Base-by-base conservation (phyloP, 2,329 filamentous ascomycete species). In the Alternaria dauci region DNA sequence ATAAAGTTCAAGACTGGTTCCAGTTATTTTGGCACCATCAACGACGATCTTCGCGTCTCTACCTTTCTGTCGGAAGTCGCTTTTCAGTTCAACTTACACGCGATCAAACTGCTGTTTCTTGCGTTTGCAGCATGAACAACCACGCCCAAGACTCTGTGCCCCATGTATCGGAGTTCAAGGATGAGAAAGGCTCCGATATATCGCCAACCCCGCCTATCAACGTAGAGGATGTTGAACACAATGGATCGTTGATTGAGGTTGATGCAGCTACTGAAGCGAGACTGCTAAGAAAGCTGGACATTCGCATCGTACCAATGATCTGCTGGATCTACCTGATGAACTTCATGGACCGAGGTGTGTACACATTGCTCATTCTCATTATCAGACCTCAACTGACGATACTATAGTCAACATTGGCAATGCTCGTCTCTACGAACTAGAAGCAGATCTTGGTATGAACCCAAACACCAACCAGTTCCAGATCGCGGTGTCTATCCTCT, bases 261-360 rank as follows among this genome's bases (percentile, higher is more conserved):
- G 83, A 85, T 60, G 76, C 79, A 1, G 76, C 69, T 20, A 81
- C 81, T 54, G 84, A 85, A 67, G 75, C 70, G 51, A 81, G 78
- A 55, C 72, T 86, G 2, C 77, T 86, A 5, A 70, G 76, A 20
- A 85, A 85, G 59, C 73, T 86, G 11, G 84, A 86, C 55, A 44
- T 81, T 4, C 78, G 78, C 4, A 81, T 86, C 52, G 79, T 81
- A 5, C 84, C 83, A 0, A 81, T 87, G 55, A 83, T 87, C 59
- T 86, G 85, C 81, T 72, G 86, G 47, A 79, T 87, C 5, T 88
- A 86, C 62, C 68, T 88, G 20, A 71, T 71, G 65, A 71, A 70
- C 16, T 72, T 71, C 48, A 69, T 72, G 69, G 86, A 88, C 71
- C 80, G 86, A 55, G 82, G 82, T 79, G 66, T 51, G 64, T 48